Evolutionary conservation across 2,329 filamentous ascomycete genomes (phyloP).

Genomic region (Aspergillus novofumigatus): DNA sequence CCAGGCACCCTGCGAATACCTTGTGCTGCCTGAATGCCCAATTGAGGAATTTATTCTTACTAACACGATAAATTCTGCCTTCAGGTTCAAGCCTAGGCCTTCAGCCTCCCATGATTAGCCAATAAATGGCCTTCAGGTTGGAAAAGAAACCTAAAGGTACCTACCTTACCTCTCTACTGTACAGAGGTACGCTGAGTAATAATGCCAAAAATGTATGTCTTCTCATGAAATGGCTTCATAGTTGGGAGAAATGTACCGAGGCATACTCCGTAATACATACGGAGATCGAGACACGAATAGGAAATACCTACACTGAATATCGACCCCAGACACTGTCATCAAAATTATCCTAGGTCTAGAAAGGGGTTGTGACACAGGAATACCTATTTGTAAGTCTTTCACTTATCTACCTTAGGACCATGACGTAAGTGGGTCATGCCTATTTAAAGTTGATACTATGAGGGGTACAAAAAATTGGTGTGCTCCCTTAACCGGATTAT

Average conservation of each 20-base stretch:
- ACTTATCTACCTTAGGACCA: neutral
- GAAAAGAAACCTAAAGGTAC: neutral
- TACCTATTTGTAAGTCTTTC: neutral
- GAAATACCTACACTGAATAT: neutral
- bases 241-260: too few species aligned
- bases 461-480: too few species aligned
- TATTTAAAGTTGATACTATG: neutral
- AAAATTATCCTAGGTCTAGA: neutral
- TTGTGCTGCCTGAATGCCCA: conserved; percentile 23
- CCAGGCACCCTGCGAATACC: neutral
- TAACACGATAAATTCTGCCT: neutral
- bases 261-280: too few species aligned
- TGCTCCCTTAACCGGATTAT: too few species aligned
- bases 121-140: too few species aligned
- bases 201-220: neutral
- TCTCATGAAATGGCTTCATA: too few species aligned
- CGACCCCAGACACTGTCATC: neutral
- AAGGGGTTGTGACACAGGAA: neutral
- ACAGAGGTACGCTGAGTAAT: neutral
- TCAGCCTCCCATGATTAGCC: too few species aligned
- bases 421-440: neutral
- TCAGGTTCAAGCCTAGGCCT: neutral
- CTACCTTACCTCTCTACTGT: neutral
- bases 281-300: neutral
- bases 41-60: conserved; percentile 7